Base-by-base conservation (phyloP, 2,329 filamentous ascomycete species). In the Nigrospora sphaerica region DNA sequence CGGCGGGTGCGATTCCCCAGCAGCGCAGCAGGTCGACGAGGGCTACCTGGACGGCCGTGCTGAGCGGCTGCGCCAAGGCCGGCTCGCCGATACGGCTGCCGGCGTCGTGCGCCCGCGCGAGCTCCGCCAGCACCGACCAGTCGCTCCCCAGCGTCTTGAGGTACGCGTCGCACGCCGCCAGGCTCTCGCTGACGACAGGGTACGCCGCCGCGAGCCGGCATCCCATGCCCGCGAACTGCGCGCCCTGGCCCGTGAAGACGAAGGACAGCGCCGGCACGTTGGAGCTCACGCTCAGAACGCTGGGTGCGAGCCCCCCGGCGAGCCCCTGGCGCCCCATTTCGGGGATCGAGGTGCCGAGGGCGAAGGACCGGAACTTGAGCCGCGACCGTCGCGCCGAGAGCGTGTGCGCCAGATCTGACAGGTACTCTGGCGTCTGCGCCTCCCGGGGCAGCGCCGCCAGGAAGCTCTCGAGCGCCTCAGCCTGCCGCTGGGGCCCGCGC, bases 31-130 rank as follows among this genome's bases (percentile, higher is more conserved):
- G 55, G 6, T 67, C 60, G 0, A 69, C 61, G 4, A 73, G 49
- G 14, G 55, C 65, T 17, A 73, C 59, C 51, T 73, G 70, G 3
- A 74, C 42, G 0, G 68, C 67, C 6, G 66, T 68, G 43, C 62
- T 68, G 11, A 64, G 44, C 3, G 68, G 62, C 46, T 69, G 65
- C 17, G 57, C 56, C 14, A 64, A 48, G 35, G 54, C 51, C 16
- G 57, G 54, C 35, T 60, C 44, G 13, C 53, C 52, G n/a, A 63
- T 46, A 6, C 47, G 48, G 32, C 54, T 54, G 23, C 23, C 23
- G 17, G 52, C 44, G 37, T 54, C 46, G 12, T 47, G 39, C 16
- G 33, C 41, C 12, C 47, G 50, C 16, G 35, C 44, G 2, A 61
- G 45, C 39, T 59, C 57, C 11, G 54, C 49, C 6, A 50, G 14